phyloP scores from a whole-genome alignment of 2,329 filamentous ascomycete species.

The Chrysosphaeria jannelii region DNA sequence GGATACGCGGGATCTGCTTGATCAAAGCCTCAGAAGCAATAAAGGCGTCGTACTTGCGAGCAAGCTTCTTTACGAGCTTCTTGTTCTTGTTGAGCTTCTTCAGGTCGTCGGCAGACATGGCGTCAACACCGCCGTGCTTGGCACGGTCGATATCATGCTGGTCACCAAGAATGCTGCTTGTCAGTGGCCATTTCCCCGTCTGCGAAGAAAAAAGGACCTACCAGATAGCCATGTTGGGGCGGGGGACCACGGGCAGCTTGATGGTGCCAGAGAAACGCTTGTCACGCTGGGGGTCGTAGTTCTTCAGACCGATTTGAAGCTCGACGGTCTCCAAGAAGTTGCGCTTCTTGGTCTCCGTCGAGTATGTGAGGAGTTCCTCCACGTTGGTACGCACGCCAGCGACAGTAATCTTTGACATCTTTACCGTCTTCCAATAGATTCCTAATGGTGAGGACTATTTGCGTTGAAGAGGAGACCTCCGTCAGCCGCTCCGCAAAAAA shows the following conservation, averaged over 20 bases:
- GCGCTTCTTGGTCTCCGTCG: slow-evolving; percentile 71
- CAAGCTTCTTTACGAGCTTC: slow-evolving; percentile 99
- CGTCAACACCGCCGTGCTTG: slow-evolving; percentile 95
- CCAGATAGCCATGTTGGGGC: slow-evolving; percentile 19
- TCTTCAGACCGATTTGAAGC: slow-evolving; percentile 57
- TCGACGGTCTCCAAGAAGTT: slow-evolving; percentile 44
- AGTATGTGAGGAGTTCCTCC: slow-evolving; percentile 83
- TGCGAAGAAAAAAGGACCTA: slow-evolving; percentile 1
- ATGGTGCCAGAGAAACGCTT: slow-evolving; percentile 99
- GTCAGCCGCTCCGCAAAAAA: too few species aligned
- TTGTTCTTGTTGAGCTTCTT: slow-evolving; percentile 99
- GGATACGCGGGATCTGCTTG: slow-evolving; percentile 99
- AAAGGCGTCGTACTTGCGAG: slow-evolving; percentile 99
- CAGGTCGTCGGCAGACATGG: slow-evolving; percentile 94
- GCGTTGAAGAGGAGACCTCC: too few species aligned
- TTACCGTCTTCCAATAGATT: slow-evolving; percentile 35
- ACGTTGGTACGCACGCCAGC: slow-evolving; percentile 43
- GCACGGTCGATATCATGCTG: slow-evolving; percentile 98
- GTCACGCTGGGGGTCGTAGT: slow-evolving; percentile 98
- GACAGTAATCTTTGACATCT: slow-evolving; percentile 34
- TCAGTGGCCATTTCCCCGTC: too few species aligned
- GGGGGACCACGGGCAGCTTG: slow-evolving; percentile 73
- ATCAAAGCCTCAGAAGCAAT: slow-evolving; percentile 89
- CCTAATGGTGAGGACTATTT: slow-evolving; percentile 8
- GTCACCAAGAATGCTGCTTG: slow-evolving; percentile 29